Percentiles rank a stretch among this genome's conserved stretches.
These are phyloP conservation scores for Cryoendolithus antarcticus DNA, from an alignment of 2,329 filamentous ascomycete genomes.

Conservation along the genomic window DNA sequence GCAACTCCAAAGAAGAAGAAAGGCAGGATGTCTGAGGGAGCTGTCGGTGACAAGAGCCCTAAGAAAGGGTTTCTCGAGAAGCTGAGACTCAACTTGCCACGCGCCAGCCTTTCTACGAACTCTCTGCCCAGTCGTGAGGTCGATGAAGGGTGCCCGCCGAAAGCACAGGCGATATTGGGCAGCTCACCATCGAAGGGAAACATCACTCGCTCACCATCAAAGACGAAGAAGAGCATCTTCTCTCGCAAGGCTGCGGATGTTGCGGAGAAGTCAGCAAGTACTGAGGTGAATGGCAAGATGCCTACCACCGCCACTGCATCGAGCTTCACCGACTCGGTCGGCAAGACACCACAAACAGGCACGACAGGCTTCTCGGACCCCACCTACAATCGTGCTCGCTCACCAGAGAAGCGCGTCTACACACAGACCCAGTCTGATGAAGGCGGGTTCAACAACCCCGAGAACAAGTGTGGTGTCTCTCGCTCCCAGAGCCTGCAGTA, in stretches of 20 bases:
- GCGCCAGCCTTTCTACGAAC: neutral
- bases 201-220: slow-evolving; percentile 17
- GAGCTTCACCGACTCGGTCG: neutral
- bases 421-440: slow-evolving; percentile 8
- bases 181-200: slow-evolving; percentile 10
- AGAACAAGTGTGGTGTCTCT: slow-evolving; percentile 6
- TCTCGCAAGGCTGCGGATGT: slow-evolving; percentile 5
- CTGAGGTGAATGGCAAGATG: neutral
- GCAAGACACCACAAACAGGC: slow-evolving; percentile 8
- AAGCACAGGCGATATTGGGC: slow-evolving; percentile 27
- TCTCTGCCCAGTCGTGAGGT: neutral
- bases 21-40: slow-evolving; percentile 1
- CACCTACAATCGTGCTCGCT: slow-evolving; percentile 6
- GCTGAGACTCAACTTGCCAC: slow-evolving; percentile 6
- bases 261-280: slow-evolving; percentile 1
- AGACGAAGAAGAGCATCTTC: slow-evolving; percentile 14
- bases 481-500: slow-evolving; percentile 20
- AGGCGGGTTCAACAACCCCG: slow-evolving; percentile 4
- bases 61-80: slow-evolving; percentile 30
- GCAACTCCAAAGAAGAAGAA: slow-evolving; percentile 6
- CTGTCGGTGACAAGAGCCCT: slow-evolving; percentile 22
- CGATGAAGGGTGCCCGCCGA: slow-evolving; percentile 12
- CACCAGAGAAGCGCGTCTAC: slow-evolving; percentile 6
- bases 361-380: slow-evolving; percentile 8
- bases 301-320: neutral